phyloP scores from a whole-genome alignment of 2,329 filamentous ascomycete genomes.

The Penicillium hordei region DNA sequence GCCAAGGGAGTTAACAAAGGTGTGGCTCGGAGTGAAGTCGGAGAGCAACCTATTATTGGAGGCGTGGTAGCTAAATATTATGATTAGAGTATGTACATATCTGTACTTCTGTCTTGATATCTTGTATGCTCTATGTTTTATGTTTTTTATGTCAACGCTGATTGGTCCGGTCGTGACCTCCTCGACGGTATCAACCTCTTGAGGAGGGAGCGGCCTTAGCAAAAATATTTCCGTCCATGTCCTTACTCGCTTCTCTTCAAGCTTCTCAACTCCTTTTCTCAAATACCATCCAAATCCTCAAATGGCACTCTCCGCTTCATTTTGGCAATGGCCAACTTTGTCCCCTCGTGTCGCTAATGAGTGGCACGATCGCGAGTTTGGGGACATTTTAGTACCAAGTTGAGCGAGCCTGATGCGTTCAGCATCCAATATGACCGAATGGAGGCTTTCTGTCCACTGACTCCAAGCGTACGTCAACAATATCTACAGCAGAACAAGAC shows the following conservation, averaged over 20 bases:
- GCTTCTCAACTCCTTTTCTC: neutral
- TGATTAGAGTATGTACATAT: neutral
- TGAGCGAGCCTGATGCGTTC: neutral
- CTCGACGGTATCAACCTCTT: neutral
- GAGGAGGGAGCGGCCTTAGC: neutral
- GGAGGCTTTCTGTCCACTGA: no score
- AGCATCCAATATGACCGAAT: neutral
- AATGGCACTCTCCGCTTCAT: no score
- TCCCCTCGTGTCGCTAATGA: neutral
- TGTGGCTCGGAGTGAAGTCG: constrained; percentile 14
- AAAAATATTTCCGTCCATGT: no score
- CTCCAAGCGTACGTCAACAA: no score
- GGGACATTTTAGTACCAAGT: neutral
- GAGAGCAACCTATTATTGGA: constrained; percentile 19
- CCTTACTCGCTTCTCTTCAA: neutral
- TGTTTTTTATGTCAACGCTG: no score
- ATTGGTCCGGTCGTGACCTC: neutral
- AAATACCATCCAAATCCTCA: no score
- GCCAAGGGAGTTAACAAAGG: constrained; percentile 20
- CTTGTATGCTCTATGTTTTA: no score
- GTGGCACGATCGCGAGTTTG: neutral
- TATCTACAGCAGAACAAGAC: no score
- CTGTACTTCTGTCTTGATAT: no score
- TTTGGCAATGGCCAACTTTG: neutral
- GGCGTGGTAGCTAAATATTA: constrained; percentile 21